A percentile compares a stretch with the other conserved stretches of the same genome.
These are phyloP conservation scores for Castanea sativa DNA, from an alignment of 306 rosid genomes.

Conservation along the genomic window DNA sequence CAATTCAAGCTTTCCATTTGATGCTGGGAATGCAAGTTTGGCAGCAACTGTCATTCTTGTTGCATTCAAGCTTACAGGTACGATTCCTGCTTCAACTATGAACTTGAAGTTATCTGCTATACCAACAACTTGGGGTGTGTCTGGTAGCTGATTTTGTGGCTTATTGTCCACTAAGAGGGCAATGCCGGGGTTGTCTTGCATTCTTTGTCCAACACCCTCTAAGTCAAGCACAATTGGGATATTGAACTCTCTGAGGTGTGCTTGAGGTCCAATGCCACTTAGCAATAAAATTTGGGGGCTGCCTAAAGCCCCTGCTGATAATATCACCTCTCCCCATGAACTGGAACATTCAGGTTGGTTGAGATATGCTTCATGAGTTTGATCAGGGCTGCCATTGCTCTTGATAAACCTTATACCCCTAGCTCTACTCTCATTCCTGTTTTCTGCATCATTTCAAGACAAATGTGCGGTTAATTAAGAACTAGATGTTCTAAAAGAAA, in stretches of 20 bases:
- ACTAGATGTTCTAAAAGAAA: neutral
- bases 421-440: constrained; percentile 43
- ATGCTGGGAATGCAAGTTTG: constrained; percentile 58
- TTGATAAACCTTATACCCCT: constrained; percentile 57
- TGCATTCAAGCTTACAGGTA: constrained; percentile 46
- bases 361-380: constrained; percentile 52
- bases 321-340: constrained; percentile 63
- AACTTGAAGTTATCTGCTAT: constrained; percentile 53
- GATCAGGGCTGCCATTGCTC: constrained; percentile 42
- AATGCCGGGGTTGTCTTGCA: constrained; percentile 73
- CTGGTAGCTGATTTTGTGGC: constrained; percentile 53
- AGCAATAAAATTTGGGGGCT: constrained; percentile 69
- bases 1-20: constrained; percentile 53
- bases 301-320: constrained; percentile 73
- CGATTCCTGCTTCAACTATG: constrained; percentile 58
- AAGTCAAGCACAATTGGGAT: constrained; percentile 40
- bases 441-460: constrained; percentile 33
- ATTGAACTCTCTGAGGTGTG: constrained; percentile 43
- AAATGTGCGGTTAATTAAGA: neutral
- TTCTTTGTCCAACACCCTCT: constrained; percentile 55
- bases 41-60: constrained; percentile 57
- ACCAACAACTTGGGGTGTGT: constrained; percentile 66
- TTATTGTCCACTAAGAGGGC: constrained; percentile 48
- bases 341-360: constrained; percentile 32
- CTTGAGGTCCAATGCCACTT: constrained; percentile 69